Evolutionary conservation across 2,329 filamentous ascomycete species (phyloP).

Genomic region (Trichoderma guizhouense): DNA sequence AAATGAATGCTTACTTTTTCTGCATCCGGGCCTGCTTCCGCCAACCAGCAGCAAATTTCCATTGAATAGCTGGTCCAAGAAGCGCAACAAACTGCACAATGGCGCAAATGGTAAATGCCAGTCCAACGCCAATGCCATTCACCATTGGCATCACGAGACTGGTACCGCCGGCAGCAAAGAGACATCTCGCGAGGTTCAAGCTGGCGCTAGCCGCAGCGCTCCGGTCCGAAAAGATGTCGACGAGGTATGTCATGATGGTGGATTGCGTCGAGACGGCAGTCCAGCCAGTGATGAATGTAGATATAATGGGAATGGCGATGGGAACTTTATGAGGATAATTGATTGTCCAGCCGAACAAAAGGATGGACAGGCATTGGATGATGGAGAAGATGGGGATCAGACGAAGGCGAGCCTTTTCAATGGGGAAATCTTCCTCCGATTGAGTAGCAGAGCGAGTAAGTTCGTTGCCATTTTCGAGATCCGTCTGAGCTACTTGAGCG

Average conservation of each 20-base stretch:
- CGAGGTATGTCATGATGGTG: slow-evolving; percentile 48
- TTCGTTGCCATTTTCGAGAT: slow-evolving; percentile 43
- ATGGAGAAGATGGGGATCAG: slow-evolving; percentile 48
- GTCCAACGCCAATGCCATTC: slow-evolving; percentile 47
- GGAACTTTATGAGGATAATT: slow-evolving; percentile 40
- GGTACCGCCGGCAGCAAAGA: slow-evolving; percentile 51
- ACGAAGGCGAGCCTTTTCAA: slow-evolving; percentile 50
- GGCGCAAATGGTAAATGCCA: slow-evolving; percentile 48
- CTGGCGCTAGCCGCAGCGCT: slow-evolving; percentile 54
- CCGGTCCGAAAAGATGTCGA: slow-evolving; percentile 53
- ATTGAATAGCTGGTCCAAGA: slow-evolving; percentile 20
- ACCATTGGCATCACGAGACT: slow-evolving; percentile 53
- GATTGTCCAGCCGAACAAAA: slow-evolving; percentile 52
- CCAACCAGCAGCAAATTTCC: slow-evolving; percentile 4
- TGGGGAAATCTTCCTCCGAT: slow-evolving; percentile 46
- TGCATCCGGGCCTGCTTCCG: not conserved
- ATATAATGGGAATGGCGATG: slow-evolving; percentile 45
- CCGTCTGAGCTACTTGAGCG: slow-evolving; percentile 39
- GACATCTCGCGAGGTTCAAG: slow-evolving; percentile 54
- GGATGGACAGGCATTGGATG: slow-evolving; percentile 49
- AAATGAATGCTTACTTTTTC: not conserved
- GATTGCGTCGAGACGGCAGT: slow-evolving; percentile 54
- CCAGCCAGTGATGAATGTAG: slow-evolving; percentile 46
- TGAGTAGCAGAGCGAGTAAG: slow-evolving; percentile 50
- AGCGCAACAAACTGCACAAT: slow-evolving; percentile 43